Base-by-base conservation (phyloP, 2,329 filamentous ascomycete species). In the Kalmusia sp. region DNA sequence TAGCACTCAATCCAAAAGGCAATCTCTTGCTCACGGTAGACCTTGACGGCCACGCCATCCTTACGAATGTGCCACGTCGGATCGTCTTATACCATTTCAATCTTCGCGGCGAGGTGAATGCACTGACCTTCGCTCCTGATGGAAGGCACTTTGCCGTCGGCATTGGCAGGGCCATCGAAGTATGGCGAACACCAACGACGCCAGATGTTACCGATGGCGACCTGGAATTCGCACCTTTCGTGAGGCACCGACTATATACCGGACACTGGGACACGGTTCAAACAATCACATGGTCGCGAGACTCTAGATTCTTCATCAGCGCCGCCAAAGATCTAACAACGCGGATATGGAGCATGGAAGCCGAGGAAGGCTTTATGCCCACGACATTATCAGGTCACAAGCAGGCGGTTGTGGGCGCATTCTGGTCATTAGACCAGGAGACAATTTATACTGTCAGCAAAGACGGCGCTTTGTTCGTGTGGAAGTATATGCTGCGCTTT, bases 361-460 rank as follows among this genome's bases (percentile, higher is more conserved):
- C 87, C 1, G 92, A 96, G 67, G 90, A 93, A 55, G 91, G 89
- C 1, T 98, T 98, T 75, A 86, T 87, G 44, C 92, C 93, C 0
- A 99, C 95, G 1, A 91, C 93, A 14, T 79, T 99, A 57, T 89
- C 92, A 3, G 95, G 95, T 1, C 96, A 99, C 76, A 88, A 92
- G 71, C 92, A 97, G 74, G 88, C 85, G 14, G 90, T 99, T 3
- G 83, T 96, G 49, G 91, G 89, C n/a, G 93, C 93, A n/a, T n/a
- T n/a, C 99, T 92, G 87, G 99, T 99, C 71, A 96, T 93, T 0
- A 57, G 88, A 96, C 64, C 95, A 99, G 72, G 96, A 99, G 77
- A 91, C 86, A 43, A 96, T 99, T 49, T 99, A 95, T 72, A 98
- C 95, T 0, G 87, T 96, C 59, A 97, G 93, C 76, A 96, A 96